Conservation (phyloP, 805 yeast genomes). For the Candida hispaniensis region DNA sequence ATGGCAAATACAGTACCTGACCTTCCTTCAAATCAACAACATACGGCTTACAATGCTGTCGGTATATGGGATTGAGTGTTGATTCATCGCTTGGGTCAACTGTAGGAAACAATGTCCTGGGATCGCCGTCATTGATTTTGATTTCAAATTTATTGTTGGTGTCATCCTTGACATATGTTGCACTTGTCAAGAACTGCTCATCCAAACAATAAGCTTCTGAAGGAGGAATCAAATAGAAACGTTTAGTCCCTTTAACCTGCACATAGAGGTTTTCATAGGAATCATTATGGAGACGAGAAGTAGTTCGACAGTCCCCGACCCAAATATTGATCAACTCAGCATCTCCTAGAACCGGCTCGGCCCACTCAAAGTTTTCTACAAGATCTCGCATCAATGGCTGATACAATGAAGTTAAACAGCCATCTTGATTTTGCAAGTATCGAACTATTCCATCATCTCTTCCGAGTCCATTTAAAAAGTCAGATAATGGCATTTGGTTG, state of each 20-base stretch:
- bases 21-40: conserved; percentile 30
- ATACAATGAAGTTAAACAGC: conserved; percentile 27
- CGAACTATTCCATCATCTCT: too few species aligned
- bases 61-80: conserved; percentile 17
- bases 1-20: conserved; percentile 31
- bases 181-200: conserved; percentile 26
- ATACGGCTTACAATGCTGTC: conserved; percentile 19
- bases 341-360: conserved; percentile 21
- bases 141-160: not conserved
- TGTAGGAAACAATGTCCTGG: conserved; percentile 28
- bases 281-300: conserved; percentile 30
- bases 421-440: conserved; percentile 33
- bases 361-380: conserved; percentile 19
- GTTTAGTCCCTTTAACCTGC: conserved; percentile 29
- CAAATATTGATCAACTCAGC: conserved; percentile 33
- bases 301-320: conserved; percentile 29
- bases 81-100: conserved; percentile 25
- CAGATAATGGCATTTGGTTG: conserved; percentile 20
- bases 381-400: conserved; percentile 19
- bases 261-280: conserved; percentile 32
- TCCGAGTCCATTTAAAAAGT: too few species aligned
- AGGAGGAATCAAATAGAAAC: conserved; percentile 30
- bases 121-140: not conserved
- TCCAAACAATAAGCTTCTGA: conserved; percentile 25
- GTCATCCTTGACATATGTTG: conserved; percentile 21